phyloP scores from a whole-genome alignment of 345 rosid genomes.

The Mangifera indica region DNA sequence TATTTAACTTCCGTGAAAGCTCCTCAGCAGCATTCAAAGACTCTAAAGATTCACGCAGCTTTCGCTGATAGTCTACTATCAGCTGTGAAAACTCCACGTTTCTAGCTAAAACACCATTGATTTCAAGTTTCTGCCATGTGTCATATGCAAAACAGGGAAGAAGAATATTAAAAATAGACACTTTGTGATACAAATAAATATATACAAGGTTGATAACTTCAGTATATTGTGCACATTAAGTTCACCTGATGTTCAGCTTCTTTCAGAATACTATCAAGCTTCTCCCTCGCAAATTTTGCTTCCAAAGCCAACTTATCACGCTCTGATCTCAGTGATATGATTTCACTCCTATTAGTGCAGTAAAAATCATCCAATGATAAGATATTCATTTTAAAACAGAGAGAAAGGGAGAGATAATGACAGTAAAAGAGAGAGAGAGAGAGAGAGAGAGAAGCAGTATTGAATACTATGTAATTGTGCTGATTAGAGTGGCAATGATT shows the following conservation, averaged over 20 bases:
- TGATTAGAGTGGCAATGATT: no score
- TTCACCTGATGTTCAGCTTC: constrained; percentile 81
- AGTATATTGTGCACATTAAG: neutral
- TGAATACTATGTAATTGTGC: neutral
- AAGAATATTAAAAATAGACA: neutral
- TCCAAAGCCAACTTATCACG: constrained; percentile 77
- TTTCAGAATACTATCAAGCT: constrained; percentile 65
- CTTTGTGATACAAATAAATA: neutral
- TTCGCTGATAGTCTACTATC: constrained; percentile 74
- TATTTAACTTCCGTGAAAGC: constrained; percentile 62
- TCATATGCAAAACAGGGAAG: neutral
- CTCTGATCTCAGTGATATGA: constrained; percentile 63
- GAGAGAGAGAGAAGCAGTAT: neutral
- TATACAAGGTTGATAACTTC: neutral
- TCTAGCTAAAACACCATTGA: constrained; percentile 60
- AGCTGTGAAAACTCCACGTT: constrained; percentile 88
- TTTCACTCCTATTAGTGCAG: constrained; percentile 55
- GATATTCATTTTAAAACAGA: neutral
- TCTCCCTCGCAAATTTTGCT: constrained; percentile 71
- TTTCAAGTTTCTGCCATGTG: constrained; percentile 61
- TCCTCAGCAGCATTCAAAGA: constrained; percentile 75
- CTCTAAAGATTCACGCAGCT: constrained; percentile 75
- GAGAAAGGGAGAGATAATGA: neutral
- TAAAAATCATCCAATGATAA: neutral
- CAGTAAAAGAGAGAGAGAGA: no score